Evolutionary conservation across 2,329 filamentous ascomycete species (phyloP), one percentile per base, ranked within the genome.

Genomic region (Hymenoscyphus fructigenus): DNA sequence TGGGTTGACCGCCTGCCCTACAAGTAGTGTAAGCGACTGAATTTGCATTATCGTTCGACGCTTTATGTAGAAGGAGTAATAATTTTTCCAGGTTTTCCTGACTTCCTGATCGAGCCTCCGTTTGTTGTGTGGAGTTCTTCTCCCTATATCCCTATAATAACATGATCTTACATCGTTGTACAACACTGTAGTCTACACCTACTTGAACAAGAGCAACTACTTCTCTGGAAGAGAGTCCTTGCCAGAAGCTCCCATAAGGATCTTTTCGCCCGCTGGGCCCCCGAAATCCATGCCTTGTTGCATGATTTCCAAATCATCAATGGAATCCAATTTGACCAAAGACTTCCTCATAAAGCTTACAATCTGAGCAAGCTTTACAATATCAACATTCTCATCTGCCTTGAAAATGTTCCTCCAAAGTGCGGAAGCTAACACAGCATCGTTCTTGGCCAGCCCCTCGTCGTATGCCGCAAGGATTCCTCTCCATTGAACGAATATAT

Each of bases 401-500:
- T 94, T 93, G 83, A 92, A 96, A 63, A 99, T 76, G 78, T 98
- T 98, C 74, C 95, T 85, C 95, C 95, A 99, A 58, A 99, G 82
- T 9, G 95, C 95, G 53, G 90, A 84, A 3, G 89, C 91, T 15
- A 95, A 82, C 63, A 91, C 85, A 15, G 91, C 88, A 75, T 96
- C 92, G 10, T 90, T 90, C 76, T 88, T 89, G 70, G 88, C 82
- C 56, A 96, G 75, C 0, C 91, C 92, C 80, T 95, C 91, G 75
- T 96, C 92, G 76, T 93, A 95, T 1, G 92, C 91, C 7, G 93
- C 84, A 26, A 96, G 82, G 62, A 93, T 82, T 34, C 93, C 95
- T 63, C 95, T 88, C 92, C 94, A 99, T 79, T 97, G 93, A 66
- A 93, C 83, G 73, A 95, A 98, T 65, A 97, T 84, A 77, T 98